Evolutionary conservation across 768 basidiomycete species (phyloP), one percentile per base, ranked within the genome.

Genomic region (Leccinum rimulosum): DNA sequence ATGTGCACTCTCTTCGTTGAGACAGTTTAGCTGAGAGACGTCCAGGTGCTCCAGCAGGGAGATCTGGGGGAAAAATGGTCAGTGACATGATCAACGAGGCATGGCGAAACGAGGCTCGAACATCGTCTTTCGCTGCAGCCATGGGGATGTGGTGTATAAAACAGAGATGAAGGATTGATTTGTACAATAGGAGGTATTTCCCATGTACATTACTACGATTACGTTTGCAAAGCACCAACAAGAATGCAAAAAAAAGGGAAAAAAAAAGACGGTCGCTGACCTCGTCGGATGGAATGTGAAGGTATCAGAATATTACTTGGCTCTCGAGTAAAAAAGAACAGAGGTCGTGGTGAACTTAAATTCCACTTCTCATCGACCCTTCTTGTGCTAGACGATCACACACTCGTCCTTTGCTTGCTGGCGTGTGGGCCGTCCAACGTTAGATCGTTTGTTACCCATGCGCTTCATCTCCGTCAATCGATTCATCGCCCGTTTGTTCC

Each of bases 401-500:
- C 95, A 95, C 69, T 98, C 96, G 58, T 94, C 91, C 75, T 90
- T 88, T 12, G 96, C 95, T 69, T 98, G 86, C 70, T 95, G 89
- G 58, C 96, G 83, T 19, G 96, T 98, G 36, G 96, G 95, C 61
- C 95, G 84, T 17, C 86, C 85, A 53, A 87, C 82, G 63, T 89
- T 87, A 50, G 81, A 80, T 63, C 89, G 83, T 73, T 89, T 93
- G 72, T 85, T 86, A 11, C 92, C 91, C 77, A 86, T 82, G 33
- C 92, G 87, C 73, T 97, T 97, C 82, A 98, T 88, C 74, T 98
- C 95, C 28, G 95, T 96, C 69, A 98, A 75, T 33, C 96, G 85
- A 63, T 85, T 90, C 95, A 97, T 98, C 6, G 96, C 96, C 38
- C 95, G 87, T 74, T 94, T 95, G 76, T 98, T 96, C n/a, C 93